A percentile compares a stretch with the other conserved stretches of the same genome.
These are phyloP conservation scores for Circinella umbellata DNA, from an alignment of 371 early-diverging fungal species.

Conservation along the genomic window DNA sequence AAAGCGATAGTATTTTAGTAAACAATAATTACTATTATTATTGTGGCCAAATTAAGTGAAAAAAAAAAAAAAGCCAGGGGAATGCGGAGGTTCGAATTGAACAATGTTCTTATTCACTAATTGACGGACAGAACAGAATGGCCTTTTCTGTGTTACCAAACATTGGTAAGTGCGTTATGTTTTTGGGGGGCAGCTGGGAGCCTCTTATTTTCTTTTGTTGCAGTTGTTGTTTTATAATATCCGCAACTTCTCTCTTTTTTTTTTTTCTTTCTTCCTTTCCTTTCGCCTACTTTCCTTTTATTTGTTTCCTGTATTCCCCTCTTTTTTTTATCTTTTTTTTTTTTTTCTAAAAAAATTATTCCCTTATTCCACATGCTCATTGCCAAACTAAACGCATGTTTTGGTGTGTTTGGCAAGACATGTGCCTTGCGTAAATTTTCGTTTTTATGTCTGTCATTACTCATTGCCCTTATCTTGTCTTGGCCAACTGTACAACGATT, in stretches of 20 bases:
- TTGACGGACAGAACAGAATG: too few relatives aligned
- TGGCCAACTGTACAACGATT: constrained; percentile 15
- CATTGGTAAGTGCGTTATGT: too few relatives aligned
- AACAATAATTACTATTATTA: too few relatives aligned
- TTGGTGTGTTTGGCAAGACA: constrained; percentile 16
- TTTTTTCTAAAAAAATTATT: not conserved
- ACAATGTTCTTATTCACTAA: too few relatives aligned
- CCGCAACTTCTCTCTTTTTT: not conserved
- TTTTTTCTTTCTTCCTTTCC: constrained; percentile 3
- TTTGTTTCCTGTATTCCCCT: not conserved
- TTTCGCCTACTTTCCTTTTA: not conserved
- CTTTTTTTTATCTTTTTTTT: constrained; percentile 49
- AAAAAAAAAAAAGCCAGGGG: too few relatives aligned
- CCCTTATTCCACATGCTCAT: constrained; percentile 15
- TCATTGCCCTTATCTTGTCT: constrained; percentile 10
- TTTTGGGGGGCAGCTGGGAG: too few relatives aligned
- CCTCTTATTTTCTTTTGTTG: too few relatives aligned
- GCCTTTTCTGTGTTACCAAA: too few relatives aligned
- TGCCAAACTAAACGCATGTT: constrained; percentile 18
- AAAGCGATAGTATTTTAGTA: too few relatives aligned
- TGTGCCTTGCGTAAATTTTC: constrained; percentile 10
- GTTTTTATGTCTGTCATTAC: constrained; percentile 14
- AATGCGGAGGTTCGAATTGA: too few relatives aligned
- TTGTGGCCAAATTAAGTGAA: too few relatives aligned
- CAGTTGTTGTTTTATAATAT: too few relatives aligned